These are phyloP conservation scores for Hypoxylon sp. DNA, from an alignment of 2,329 filamentous ascomycete genomes.

Conservation along the genomic window DNA sequence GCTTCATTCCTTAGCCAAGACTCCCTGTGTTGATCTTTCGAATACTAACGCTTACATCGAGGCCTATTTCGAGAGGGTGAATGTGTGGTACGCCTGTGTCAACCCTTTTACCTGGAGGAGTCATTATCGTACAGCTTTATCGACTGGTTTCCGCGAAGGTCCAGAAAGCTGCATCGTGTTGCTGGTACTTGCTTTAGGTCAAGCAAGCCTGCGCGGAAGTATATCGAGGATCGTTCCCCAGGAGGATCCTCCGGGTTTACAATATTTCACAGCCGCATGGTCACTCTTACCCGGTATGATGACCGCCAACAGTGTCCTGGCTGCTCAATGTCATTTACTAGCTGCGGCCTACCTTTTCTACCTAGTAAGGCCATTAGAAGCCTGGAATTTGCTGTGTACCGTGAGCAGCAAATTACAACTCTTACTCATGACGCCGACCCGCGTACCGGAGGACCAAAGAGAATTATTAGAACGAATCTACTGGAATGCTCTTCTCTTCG, in stretches of 20 bases:
- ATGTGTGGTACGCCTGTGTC: slow-evolving; percentile 88
- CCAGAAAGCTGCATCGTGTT: slow-evolving; percentile 87
- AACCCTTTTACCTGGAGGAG: slow-evolving; percentile 85
- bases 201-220: slow-evolving; percentile 81
- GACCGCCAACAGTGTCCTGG: slow-evolving; percentile 83
- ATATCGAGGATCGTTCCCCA: slow-evolving; percentile 79
- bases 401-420: slow-evolving; percentile 87
- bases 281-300: slow-evolving; percentile 82
- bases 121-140: slow-evolving; percentile 81
- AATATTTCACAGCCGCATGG: slow-evolving; percentile 88
- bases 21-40: slow-evolving; percentile 77
- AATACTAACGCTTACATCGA: slow-evolving; percentile 82
- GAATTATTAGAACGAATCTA: slow-evolving; percentile 84
- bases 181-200: slow-evolving; percentile 81
- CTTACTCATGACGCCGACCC: slow-evolving; percentile 79
- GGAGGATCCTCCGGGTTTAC: slow-evolving; percentile 80
- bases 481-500: slow-evolving; percentile 86
- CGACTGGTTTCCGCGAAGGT: slow-evolving; percentile 82
- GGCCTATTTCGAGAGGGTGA: slow-evolving; percentile 85
- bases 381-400: slow-evolving; percentile 84
- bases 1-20: slow-evolving; percentile 76
- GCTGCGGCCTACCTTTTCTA: slow-evolving; percentile 88
- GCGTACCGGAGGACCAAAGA: slow-evolving; percentile 78
- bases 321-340: slow-evolving; percentile 84
- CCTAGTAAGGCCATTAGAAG: slow-evolving; percentile 84